Base-by-base conservation (phyloP, 1,284 basidiomycete genomes). In the Cutaneotrichosporon cavernicola region DNA sequence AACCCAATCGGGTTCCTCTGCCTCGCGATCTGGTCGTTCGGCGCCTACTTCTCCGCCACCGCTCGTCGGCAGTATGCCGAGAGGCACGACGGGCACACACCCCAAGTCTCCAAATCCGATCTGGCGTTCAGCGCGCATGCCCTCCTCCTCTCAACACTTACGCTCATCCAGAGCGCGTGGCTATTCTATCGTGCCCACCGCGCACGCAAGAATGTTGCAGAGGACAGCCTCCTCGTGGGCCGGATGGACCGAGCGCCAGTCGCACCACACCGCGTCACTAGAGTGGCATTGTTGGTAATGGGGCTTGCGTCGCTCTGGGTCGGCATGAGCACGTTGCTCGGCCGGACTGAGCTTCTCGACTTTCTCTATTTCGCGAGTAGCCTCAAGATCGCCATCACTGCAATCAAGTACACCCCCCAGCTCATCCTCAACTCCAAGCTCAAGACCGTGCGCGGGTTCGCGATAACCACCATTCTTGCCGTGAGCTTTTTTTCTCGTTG, bases 1-100 rank as follows among this genome's bases (percentile, higher is more conserved):
- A 83, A 84, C 66, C 81, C 82, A 0, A 64, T 82, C 40, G 82
- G 82, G 1, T 82, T 82, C 66, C 60, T 80, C 11, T 76, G 78
- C 34, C 73, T 82, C 53, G 69, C 78, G 1, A 65, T 80, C 32
- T 83, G 79, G 78, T 80, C 72, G 50, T 72, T 74, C 64, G 72
- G 73, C 9, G 73, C 82, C 7, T 75, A 72, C 62, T 77, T 77
- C 59, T 78, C 76, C 1, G 67, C 74, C 0, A 53, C 70, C 0
- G 78, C 81, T 22, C 71, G 80, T 7, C 26, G 69, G 8, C 74
- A 83, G 69, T 84, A 83, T 64, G 63, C 67, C 31, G 63, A 59
- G 7, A 65, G 83, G 16, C 77, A 82, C 65, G 61, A 77, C 30
- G 81, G 81, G 0, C 78, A 81, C 67, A n/a, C 53, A 2, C 81